Base-by-base conservation (phyloP, 345 rosid species). In the Pseudoturritis turrita region DNA sequence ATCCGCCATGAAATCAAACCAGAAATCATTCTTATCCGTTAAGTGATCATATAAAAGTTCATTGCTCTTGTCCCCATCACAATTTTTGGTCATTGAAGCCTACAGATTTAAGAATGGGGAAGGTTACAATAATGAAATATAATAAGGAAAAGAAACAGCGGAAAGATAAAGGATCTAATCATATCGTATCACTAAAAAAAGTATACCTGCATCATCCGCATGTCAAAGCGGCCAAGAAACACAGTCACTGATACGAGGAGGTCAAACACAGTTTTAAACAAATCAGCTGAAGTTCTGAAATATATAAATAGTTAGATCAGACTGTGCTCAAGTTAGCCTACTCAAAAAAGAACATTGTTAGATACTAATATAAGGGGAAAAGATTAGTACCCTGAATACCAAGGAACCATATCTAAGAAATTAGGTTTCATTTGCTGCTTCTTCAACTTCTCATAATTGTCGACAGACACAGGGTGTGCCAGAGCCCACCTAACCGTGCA, bases 1-100 rank as follows among this genome's bases (percentile, higher is more conserved):
- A 84, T 88, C 98, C 68, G 95, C 95, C 91, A 88, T 88, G 83
- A 92, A 92, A 65, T 92, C 98, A 83, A 92, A 92, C 98, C 98
- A 92, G 22, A 92, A 71, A 55, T 88, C 95, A 13, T 83, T 83
- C 71, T 81, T 82, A 58, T 88, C 92, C 55, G 83, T 65, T 7
- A 88, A 78, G 43, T 92, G 96, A 79, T 92, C 95, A 44, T 83
- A 88, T 26, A 92, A 71, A 43, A 87, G 79, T 68, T 89, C 96
- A 28, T 78, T 80, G 37, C 68, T 79, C 44, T 79, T 69, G 53
- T 54, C 72, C 68, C 88, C 91, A 59, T 83, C 87, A 56, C 77
- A 81, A 21, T 46, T 77, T 74, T 73, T 81, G 77, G 70, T 83
- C 96, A 92, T 92, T 70, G 98, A 86, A 52, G 98, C 95, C 96